Conservation (phyloP, 768 basidiomycete species). For the Hemileccinum rubropunctum region DNA sequence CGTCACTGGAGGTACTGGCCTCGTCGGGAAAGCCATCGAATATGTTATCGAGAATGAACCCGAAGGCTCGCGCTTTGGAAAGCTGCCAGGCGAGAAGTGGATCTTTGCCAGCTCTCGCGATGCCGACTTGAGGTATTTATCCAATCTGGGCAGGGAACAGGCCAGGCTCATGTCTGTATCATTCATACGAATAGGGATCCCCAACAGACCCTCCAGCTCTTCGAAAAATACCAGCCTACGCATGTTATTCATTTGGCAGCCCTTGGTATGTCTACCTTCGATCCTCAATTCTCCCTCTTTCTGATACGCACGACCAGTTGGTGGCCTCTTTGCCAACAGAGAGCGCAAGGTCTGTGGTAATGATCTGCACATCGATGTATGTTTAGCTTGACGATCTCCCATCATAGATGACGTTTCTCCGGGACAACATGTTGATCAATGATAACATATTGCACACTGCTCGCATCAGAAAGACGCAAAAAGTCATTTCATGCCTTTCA, state of each 20-base stretch:
- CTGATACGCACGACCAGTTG: conserved; percentile 51
- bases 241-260: conserved; percentile 97
- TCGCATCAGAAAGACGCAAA: conserved; percentile 59
- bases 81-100: conserved; percentile 76
- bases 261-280: conserved; percentile 54
- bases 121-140: conserved; percentile 75
- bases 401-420: conserved; percentile 79
- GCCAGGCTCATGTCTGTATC: conserved; percentile 3
- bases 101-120: conserved; percentile 78
- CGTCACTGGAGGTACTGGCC: conserved; percentile 82
- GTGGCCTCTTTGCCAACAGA: conserved; percentile 95
- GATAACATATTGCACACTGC: conserved; percentile 85
- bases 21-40: conserved; percentile 84
- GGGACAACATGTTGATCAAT: conserved; percentile 94
- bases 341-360: conserved; percentile 67
- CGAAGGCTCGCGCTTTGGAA: conserved; percentile 76
- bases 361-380: not conserved
- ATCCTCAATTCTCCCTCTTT: not conserved
- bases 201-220: conserved; percentile 66
- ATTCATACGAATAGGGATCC: conserved; percentile 50
- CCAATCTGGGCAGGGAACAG: not conserved
- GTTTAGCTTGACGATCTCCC: not conserved
- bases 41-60: conserved; percentile 78
- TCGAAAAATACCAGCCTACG: conserved; percentile 90
- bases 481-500: conserved; percentile 92